phyloP scores from a whole-genome alignment of 257 asterid genomes.

The Solanum pimpinellifolium region DNA sequence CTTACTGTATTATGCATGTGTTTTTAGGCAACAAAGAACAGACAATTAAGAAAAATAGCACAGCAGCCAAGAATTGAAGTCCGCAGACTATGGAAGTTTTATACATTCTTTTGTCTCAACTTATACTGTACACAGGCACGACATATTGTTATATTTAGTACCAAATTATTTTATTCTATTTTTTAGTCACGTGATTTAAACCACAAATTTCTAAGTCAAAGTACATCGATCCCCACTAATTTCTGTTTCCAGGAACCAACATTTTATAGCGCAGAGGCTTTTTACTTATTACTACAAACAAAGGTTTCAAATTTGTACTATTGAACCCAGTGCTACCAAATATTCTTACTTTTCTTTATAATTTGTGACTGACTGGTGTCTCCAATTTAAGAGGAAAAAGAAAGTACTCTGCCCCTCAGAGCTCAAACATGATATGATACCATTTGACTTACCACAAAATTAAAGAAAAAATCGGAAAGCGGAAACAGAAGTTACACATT shows the following conservation, averaged over 20 bases:
- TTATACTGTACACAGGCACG: neutral
- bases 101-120: neutral
- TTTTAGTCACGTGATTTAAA: neutral
- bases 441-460: neutral
- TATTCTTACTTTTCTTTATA: neutral
- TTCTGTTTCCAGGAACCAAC: neutral
- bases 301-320: neutral
- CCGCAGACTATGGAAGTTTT: neutral
- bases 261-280: neutral
- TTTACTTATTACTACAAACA: neutral
- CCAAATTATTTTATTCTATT: neutral
- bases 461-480: neutral
- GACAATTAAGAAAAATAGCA: neutral
- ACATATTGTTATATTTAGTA: neutral
- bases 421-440: neutral
- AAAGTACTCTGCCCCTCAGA: neutral
- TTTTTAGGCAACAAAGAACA: neutral
- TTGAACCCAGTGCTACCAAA: neutral
- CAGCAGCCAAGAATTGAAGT: neutral
- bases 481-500: neutral
- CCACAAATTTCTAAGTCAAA: neutral
- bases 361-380: neutral
- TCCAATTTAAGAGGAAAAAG: neutral
- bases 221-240: neutral
- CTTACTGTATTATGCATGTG: neutral